These are phyloP conservation scores for Aegilops umbellulata DNA, from an alignment of 176 grass and related monocot genomes.

Conservation along the genomic window DNA sequence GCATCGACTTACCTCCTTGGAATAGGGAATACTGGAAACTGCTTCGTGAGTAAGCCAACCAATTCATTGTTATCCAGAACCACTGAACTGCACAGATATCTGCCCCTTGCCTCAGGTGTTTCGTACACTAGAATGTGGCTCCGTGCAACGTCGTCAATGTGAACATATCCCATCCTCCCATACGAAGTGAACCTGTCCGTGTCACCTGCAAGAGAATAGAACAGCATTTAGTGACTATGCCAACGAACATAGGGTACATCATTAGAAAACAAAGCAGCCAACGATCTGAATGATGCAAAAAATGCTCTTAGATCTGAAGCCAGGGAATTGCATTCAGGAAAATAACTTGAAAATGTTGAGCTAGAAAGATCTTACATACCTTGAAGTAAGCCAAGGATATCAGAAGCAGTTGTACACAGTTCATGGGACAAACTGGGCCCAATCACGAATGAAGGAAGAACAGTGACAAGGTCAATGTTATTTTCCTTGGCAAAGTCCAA, in stretches of 20 bases:
- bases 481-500: slow-evolving; percentile 90
- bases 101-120: slow-evolving; percentile 50
- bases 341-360: neutral
- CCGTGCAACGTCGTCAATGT: slow-evolving; percentile 77
- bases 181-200: slow-evolving; percentile 66
- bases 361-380: slow-evolving; percentile 31
- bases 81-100: slow-evolving; percentile 77
- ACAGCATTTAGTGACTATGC: neutral
- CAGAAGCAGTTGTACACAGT: slow-evolving; percentile 71
- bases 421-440: slow-evolving; percentile 73
- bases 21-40: slow-evolving; percentile 69
- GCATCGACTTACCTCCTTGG: slow-evolving; percentile 53
- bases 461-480: slow-evolving; percentile 72
- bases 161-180: slow-evolving; percentile 94
- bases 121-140: slow-evolving; percentile 91
- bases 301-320: neutral
- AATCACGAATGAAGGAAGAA: slow-evolving; percentile 81
- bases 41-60: slow-evolving; percentile 49
- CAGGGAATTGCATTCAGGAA: neutral
- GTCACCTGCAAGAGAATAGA: slow-evolving; percentile 54
- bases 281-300: neutral
- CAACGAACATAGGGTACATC: neutral
- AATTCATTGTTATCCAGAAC: slow-evolving; percentile 71
- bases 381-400: slow-evolving; percentile 75
- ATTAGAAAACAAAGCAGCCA: neutral